A percentile compares a stretch with the other conserved stretches of the same genome.
Conservation (phyloP, 2,329 filamentous ascomycete species). For the Leptosphaerulina australis region DNA sequence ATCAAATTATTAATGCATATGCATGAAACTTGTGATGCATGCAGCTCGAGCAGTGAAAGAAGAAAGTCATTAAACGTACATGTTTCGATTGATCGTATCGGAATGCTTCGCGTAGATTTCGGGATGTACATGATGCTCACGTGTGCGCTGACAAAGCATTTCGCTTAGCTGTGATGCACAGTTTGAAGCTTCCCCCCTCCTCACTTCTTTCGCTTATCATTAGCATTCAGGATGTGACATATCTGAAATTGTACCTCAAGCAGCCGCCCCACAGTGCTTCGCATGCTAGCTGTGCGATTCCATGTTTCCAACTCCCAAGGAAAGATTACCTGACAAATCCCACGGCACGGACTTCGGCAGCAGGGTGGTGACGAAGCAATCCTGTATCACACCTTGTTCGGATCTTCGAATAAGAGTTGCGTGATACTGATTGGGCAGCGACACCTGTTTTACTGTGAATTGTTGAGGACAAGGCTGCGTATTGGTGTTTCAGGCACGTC, state of each 20-base stretch:
- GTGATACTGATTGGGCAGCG: no score
- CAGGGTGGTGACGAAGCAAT: not conserved
- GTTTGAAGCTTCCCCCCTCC: not conserved
- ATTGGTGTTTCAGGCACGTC: no score
- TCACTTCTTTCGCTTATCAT: not conserved
- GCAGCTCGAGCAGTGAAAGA: no score
- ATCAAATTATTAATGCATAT: no score
- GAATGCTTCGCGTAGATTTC: no score
- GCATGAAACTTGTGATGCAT: no score
- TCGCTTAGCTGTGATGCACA: constrained; percentile 3
- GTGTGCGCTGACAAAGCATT: constrained; percentile 12
- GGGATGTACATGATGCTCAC: not conserved
- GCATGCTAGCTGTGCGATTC: not conserved
- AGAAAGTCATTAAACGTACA: no score
- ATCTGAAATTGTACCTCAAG: not conserved
- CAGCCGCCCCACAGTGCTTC: not conserved
- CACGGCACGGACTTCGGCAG: constrained; percentile 13
- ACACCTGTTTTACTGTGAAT: no score
- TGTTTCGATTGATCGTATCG: no score
- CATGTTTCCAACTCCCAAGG: not conserved
- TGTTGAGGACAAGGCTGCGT: no score
- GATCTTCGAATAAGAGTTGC: no score
- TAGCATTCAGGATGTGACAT: not conserved
- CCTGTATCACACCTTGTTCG: not conserved
- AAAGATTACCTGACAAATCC: not conserved